Percentiles rank a stretch among this genome's conserved stretches.
These are phyloP conservation scores for Magnusiomyces magnusii DNA, from an alignment of 1,139 yeast genomes.

Conservation along the genomic window DNA sequence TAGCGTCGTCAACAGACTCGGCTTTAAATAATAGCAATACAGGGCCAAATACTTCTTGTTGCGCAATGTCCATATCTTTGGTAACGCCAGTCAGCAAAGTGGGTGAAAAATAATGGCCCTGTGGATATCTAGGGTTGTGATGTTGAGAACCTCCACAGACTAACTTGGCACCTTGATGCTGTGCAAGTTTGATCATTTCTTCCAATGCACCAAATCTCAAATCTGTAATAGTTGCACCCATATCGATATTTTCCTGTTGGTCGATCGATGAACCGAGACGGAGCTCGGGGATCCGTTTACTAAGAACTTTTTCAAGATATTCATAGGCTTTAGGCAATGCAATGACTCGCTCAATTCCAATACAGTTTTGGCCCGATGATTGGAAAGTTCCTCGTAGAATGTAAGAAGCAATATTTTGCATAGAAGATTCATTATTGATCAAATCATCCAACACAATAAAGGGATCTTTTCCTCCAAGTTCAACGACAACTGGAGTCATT, in stretches of 20 bases:
- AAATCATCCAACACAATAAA: slow-evolving; percentile 62
- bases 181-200: slow-evolving; percentile 62
- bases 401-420: slow-evolving; percentile 56
- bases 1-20: slow-evolving; percentile 53
- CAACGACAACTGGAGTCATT: slow-evolving; percentile 89
- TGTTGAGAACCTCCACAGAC: slow-evolving; percentile 72
- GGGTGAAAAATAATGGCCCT: slow-evolving; percentile 89
- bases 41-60: slow-evolving; percentile 92
- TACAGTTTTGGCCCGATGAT: slow-evolving; percentile 95
- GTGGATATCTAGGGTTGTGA: slow-evolving; percentile 86
- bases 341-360: slow-evolving; percentile 91
- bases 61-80: slow-evolving; percentile 68
- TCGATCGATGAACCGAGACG: slow-evolving; percentile 89
- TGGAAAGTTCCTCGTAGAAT: slow-evolving; percentile 93
- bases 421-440: slow-evolving; percentile 10
- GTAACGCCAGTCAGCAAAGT: slow-evolving; percentile 80
- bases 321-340: slow-evolving; percentile 64
- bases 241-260: slow-evolving; percentile 72
- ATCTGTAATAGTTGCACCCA: slow-evolving; percentile 92
- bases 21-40: slow-evolving; percentile 74
- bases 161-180: slow-evolving; percentile 68
- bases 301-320: slow-evolving; percentile 47
- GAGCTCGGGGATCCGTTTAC: slow-evolving; percentile 49
- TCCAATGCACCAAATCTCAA: slow-evolving; percentile 63
- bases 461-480: slow-evolving; percentile 94